phyloP scores from a whole-genome alignment of 495 filamentous ascomycete species.

The Clohesyomyces aquaticus region DNA sequence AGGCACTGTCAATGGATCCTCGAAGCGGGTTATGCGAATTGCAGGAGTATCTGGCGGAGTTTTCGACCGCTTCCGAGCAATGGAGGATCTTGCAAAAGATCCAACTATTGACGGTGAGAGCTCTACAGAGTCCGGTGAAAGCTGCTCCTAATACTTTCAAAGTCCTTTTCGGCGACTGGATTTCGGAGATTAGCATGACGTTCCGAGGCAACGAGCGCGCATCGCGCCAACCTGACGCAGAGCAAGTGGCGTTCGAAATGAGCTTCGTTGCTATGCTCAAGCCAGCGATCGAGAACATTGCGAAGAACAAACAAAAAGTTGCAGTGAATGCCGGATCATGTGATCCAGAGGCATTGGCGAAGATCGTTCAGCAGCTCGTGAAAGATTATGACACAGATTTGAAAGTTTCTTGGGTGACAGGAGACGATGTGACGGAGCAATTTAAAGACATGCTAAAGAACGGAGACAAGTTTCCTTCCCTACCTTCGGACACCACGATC shows the following conservation, averaged over 20 bases:
- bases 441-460: constrained; percentile 50
- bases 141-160: no score
- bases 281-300: constrained; percentile 56
- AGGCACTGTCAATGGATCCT: not conserved
- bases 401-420: constrained; percentile 58
- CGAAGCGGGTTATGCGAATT: constrained; percentile 15
- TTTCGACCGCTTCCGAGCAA: constrained; percentile 60
- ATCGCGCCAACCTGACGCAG: constrained; percentile 47
- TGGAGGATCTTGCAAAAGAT: constrained; percentile 53
- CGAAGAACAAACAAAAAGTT: constrained; percentile 56
- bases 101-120: constrained; percentile 53
- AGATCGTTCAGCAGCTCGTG: constrained; percentile 54
- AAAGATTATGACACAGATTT: constrained; percentile 51
- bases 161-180: constrained; percentile 62
- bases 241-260: constrained; percentile 51
- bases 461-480: constrained; percentile 46
- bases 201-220: constrained; percentile 50
- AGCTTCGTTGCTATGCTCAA: constrained; percentile 46
- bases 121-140: no score
- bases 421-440: constrained; percentile 55
- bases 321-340: constrained; percentile 62
- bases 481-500: constrained; percentile 46
- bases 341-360: constrained; percentile 53
- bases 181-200: constrained; percentile 60
- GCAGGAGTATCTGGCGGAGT: constrained; percentile 54